These are phyloP conservation scores for Aureobasidium sp. DNA, from an alignment of 2,329 filamentous ascomycete genomes.

Conservation along the genomic window DNA sequence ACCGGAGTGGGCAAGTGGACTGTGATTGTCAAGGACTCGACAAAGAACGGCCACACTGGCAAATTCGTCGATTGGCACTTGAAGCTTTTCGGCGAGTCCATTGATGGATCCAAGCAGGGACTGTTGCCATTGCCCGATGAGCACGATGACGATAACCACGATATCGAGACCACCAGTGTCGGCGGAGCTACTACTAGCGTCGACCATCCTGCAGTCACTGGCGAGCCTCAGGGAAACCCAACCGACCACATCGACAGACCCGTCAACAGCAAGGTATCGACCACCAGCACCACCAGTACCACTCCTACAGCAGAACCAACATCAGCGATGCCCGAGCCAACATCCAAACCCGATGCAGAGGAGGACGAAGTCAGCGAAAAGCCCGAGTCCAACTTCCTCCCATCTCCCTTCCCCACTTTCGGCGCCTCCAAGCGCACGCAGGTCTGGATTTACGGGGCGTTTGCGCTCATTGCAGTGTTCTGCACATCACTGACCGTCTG, in stretches of 20 bases:
- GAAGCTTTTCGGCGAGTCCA: slow-evolving; percentile 86
- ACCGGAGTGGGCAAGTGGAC: slow-evolving; percentile 84
- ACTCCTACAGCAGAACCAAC: slow-evolving; percentile 21
- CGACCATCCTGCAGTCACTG: slow-evolving; percentile 40
- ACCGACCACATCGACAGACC: slow-evolving; percentile 46
- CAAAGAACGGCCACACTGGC: slow-evolving; percentile 68
- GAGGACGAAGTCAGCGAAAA: slow-evolving; percentile 20
- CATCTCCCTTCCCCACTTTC: slow-evolving; percentile 84
- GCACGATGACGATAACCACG: slow-evolving; percentile 77
- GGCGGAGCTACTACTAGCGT: slow-evolving; percentile 55
- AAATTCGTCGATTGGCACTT: slow-evolving; percentile 86
- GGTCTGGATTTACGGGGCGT: slow-evolving; percentile 85
- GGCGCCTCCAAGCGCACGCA: slow-evolving; percentile 81
- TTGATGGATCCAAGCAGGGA: slow-evolving; percentile 65
- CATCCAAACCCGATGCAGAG: slow-evolving; percentile 21
- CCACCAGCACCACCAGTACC: slow-evolving; percentile 19
- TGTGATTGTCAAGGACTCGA: slow-evolving; percentile 77
- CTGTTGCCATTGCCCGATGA: slow-evolving; percentile 75
- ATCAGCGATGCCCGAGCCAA: slow-evolving; percentile 15
- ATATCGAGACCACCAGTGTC: slow-evolving; percentile 49
- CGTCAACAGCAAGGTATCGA: slow-evolving; percentile 47
- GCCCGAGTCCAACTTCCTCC: slow-evolving; percentile 55
- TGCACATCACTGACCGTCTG: slow-evolving; percentile 74
- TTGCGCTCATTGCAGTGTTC: slow-evolving; percentile 79
- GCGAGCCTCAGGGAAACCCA: slow-evolving; percentile 37